Evolutionary conservation across 352 stramenopile genomes (phyloP), one percentile per base, ranked within the genome.

Genomic region (Globisporangium perplexum): DNA sequence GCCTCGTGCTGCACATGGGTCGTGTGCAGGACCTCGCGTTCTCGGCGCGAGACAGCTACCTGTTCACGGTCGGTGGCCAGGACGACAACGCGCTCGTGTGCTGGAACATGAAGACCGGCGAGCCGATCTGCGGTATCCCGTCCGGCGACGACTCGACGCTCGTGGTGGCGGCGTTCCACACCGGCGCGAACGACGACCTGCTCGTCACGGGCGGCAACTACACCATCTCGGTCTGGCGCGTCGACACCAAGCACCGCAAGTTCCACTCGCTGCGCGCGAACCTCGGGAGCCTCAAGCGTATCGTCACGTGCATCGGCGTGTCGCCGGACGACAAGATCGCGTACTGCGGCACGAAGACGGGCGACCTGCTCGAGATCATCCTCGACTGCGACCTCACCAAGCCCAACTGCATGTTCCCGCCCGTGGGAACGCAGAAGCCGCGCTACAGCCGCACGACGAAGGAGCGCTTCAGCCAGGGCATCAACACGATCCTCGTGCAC

Each of bases 11-110:
- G 47, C 96, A 99, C 72, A 95, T 98, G 76, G 94, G 90, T 41
- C 93, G 87, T 53, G 94, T 99, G 23, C 91, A 98, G 64, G 80
- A 84, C 47, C 63, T 98, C 51, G 74, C 91, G 8, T 98, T 99
- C 61, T 96, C 81, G 15, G 72, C 76, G 1, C 67, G 85, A 57
- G 86, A 93, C 53, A 80, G 74, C 38, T 98, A 90, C 54, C 69
- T 99, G 17, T 92, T 90, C 44, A 96, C 93, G 7, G 72, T 98
- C 20, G 96, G 96, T 26, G 95, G 95, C 18, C 90, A 97, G 58
- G 96, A 99, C 69, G 96, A 98, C 71, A 98, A 99, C 66, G 88
- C 93, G 35, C 76, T 99, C 38, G 95, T 98, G 24, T 95, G 98
- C 56, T 98, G 95, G 95, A 89, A 98, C 66, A 90, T 97, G 62